Evolutionary conservation across 2,329 filamentous ascomycete genomes (phyloP).

Genomic region (Aschersonia sp.): DNA sequence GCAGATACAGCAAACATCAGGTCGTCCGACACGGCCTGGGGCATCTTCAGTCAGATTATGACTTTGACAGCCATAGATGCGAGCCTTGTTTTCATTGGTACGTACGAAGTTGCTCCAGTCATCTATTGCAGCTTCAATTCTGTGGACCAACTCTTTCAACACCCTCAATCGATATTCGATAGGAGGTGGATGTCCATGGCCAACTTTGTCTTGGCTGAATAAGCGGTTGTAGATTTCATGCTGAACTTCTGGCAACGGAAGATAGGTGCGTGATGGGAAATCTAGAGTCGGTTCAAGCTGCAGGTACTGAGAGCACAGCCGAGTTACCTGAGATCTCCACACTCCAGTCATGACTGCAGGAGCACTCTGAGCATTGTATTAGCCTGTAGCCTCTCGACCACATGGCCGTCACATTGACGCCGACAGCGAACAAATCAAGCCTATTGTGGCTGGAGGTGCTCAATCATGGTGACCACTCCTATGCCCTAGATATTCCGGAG

Average conservation of each 20-base stretch:
- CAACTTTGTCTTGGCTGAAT: conserved; percentile 44
- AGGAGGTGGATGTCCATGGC: conserved; percentile 53
- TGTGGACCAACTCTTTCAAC: conserved; percentile 56
- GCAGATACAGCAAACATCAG: conserved; percentile 56
- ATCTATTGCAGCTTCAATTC: conserved; percentile 59
- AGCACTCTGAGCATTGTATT: too few relatives aligned
- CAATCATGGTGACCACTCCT: too few relatives aligned
- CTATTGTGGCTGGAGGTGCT: too few relatives aligned
- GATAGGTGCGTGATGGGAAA: conserved; percentile 43
- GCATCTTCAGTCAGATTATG: conserved; percentile 9
- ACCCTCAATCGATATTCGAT: conserved; percentile 55
- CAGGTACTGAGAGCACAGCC: conserved; percentile 63
- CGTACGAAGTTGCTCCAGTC: conserved; percentile 84
- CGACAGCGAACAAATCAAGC: too few relatives aligned
- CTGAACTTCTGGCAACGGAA: conserved; percentile 51
- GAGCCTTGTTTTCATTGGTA: conserved; percentile 5
- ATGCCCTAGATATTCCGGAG: too few relatives aligned
- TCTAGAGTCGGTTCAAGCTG: conserved; percentile 55
- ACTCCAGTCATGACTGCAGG: too few relatives aligned
- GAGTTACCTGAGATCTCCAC: conserved; percentile 15
- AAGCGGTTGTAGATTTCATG: conserved; percentile 49
- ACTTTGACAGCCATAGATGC: not conserved
- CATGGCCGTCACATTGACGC: too few relatives aligned
- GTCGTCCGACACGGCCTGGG: conserved; percentile 69
- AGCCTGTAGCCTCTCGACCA: too few relatives aligned